Conservation (phyloP, 2,329 filamentous ascomycete genomes). For the Ophiostoma australiae region DNA sequence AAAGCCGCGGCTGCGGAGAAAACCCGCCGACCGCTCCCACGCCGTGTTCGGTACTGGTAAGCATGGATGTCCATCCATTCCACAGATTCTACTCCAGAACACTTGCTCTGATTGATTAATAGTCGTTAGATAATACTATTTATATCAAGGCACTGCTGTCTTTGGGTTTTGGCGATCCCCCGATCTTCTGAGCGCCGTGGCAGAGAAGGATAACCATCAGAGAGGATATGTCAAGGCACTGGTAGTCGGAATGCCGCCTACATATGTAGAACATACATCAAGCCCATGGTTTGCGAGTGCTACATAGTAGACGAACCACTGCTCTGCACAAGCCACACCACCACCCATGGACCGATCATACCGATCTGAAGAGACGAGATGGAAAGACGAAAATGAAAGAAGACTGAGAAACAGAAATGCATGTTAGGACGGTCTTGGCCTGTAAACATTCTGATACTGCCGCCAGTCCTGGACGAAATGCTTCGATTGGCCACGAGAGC, state of each 20-base stretch:
- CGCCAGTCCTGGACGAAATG: neutral
- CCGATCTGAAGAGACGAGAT: neutral
- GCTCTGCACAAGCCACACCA: neutral
- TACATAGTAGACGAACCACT: neutral
- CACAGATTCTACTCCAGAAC: neutral
- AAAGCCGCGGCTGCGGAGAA: neutral
- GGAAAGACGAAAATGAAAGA: neutral
- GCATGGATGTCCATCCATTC: neutral
- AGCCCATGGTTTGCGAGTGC: neutral
- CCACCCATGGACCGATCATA: slow-evolving; percentile 6
- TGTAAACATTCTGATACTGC: neutral
- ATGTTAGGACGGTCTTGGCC: neutral
- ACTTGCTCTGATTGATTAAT: neutral
- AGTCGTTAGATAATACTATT: neutral
- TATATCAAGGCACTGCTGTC: neutral
- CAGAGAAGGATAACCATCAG: neutral
- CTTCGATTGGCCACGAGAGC: slow-evolving; percentile 1
- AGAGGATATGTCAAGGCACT: neutral
- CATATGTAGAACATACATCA: too few species aligned
- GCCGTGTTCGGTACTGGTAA: neutral
- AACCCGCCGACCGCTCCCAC: neutral
- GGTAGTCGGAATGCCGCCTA: too few species aligned
- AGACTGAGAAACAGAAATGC: neutral
- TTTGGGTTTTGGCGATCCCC: neutral
- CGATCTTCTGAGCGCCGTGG: neutral